phyloP scores from a whole-genome alignment of 2,329 filamentous ascomycete genomes.

The Fusarium pseudocircinatum region DNA sequence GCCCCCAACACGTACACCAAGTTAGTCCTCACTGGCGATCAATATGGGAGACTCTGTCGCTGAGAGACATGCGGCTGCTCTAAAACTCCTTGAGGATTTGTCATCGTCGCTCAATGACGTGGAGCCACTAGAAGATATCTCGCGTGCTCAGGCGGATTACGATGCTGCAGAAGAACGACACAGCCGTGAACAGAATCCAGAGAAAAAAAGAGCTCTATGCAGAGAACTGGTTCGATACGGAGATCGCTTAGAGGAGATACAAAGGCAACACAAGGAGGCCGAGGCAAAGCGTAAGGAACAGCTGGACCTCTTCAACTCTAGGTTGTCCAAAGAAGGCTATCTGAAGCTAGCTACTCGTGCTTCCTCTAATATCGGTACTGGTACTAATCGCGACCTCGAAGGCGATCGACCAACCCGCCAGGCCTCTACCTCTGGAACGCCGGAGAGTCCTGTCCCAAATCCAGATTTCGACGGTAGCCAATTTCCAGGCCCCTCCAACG shows the following conservation, averaged over 20 bases:
- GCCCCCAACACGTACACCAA: not conserved
- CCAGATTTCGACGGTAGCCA: not conserved
- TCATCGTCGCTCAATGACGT: not conserved
- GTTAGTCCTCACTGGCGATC: not conserved
- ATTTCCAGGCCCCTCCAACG: not conserved
- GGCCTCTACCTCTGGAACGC: fast-evolving
- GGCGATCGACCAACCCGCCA: too few species aligned
- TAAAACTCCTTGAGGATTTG: fast-evolving
- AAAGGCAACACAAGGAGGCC: not conserved
- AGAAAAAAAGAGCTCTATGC: fast-evolving
- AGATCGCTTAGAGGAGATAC: fast-evolving
- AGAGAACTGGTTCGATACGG: fast-evolving
- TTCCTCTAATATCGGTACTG: not conserved
- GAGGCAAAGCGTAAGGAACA: not conserved
- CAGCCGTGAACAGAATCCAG: not conserved
- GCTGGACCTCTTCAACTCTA: fast-evolving
- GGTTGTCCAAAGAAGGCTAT: fast-evolving
- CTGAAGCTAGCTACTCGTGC: not conserved
- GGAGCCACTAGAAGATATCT: not conserved
- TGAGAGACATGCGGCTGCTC: fast-evolving
- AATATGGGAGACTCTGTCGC: not conserved
- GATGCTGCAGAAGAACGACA: not conserved
- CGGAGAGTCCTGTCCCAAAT: fast-evolving
- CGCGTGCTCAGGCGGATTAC: not conserved
- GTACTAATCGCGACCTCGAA: not conserved